Evolutionary conservation across 2,329 filamentous ascomycete genomes (phyloP), one percentile per base, ranked within the genome.

Genomic region (Pseudogymnoascus sp.): DNA sequence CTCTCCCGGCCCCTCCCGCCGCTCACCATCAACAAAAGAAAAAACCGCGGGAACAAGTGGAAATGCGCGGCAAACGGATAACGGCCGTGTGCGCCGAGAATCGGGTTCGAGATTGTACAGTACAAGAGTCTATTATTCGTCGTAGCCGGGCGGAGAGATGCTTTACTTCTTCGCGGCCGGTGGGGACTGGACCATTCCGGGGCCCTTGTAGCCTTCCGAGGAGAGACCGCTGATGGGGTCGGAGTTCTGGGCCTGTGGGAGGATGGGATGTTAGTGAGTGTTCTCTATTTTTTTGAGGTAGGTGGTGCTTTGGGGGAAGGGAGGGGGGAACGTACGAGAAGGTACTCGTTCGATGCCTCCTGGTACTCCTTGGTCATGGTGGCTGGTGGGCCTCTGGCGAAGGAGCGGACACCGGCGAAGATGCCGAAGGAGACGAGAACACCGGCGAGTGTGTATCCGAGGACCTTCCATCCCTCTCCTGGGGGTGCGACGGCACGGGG

Each of bases 301-400:
- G 23, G 19, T 45, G 37, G 31, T 39, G 61, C 1, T 21, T 21
- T 54, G 37, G 34, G 25, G 11, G 36, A 63, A 63, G 34, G 34
- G 45, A 19, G 21, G 16, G 43, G 61, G 14, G 13, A 48, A 79
- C 86, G 73, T 81, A 96, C 93, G 85, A 87, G 93, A 78, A 97
- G 83, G 79, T 90, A 95, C 82, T 97, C 95, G 80, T 99, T 96
- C 71, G 88, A 85, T 72, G 89, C 89, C 83, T 98, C 92, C 82
- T 99, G 92, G 86, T 90, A 98, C 80, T 99, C 95, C 84, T 91
- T 90, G 81, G 83, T 93, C 93, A 99, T 96, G 74, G 93, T 96
- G 77, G 83, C 81, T 70, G 95, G 95, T 68, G 84, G 74, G 66
- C 85, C 84, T 76, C 85, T 83, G 73, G 90, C 92, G 76, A 90